A percentile compares a stretch with the other conserved stretches of the same genome.
phyloP scores from a whole-genome alignment of 768 basidiomycete genomes.

The Pleurotus djamor region DNA sequence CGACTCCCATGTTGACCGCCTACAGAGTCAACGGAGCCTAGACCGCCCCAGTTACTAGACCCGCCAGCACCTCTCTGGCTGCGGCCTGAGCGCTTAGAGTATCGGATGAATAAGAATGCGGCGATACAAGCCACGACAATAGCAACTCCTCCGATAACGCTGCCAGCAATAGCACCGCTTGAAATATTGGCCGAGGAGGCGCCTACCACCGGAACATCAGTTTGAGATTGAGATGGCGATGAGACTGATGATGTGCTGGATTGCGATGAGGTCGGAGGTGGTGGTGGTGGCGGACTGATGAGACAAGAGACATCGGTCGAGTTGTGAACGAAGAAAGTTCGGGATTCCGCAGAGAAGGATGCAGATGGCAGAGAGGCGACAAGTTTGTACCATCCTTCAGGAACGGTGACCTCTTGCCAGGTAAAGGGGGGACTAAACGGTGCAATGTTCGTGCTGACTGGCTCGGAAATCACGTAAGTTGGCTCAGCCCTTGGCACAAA shows the following conservation, averaged over 20 bases:
- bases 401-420: conserved; percentile 46
- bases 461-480: conserved; percentile 14
- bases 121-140: conserved; percentile 14
- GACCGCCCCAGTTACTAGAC: conserved; percentile 23
- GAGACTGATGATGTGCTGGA: conserved; percentile 12
- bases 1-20: conserved; percentile 3
- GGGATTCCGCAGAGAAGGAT: conserved; percentile 19
- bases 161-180: conserved; percentile 47
- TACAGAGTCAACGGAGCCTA: conserved; percentile 30
- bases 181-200: conserved; percentile 24
- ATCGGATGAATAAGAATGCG: conserved; percentile 10
- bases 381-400: conserved; percentile 48
- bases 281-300: conserved; percentile 5
- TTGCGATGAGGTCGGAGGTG: conserved; percentile 15
- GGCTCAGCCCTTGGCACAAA: conserved; percentile 9
- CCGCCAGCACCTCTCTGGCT: conserved; percentile 12
- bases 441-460: conserved; percentile 24
- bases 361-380: conserved; percentile 15
- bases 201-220: conserved; percentile 20
- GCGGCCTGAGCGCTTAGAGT: neutral
- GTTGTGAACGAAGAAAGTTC: conserved; percentile 30
- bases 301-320: conserved; percentile 35
- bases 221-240: conserved; percentile 11
- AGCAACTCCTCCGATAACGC: conserved; percentile 44
- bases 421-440: conserved; percentile 23